Evolutionary conservation across 169 alveolate species (phyloP), one percentile per base, ranked within the genome.

Genomic region (Plasmodium malariae): DNA sequence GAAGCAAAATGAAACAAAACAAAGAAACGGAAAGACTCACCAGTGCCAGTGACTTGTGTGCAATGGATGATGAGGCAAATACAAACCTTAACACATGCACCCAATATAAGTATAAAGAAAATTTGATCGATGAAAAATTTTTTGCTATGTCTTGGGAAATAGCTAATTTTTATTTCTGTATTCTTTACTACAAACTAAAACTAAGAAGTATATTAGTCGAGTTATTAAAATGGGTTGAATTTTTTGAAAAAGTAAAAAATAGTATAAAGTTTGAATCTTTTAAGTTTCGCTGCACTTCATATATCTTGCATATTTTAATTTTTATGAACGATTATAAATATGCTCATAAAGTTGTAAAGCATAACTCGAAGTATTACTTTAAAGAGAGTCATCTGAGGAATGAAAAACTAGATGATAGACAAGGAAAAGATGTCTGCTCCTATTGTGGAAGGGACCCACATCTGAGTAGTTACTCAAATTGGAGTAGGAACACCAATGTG

Each of bases 111-210:
- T n/a, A n/a, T n/a, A n/a, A 28, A 21, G 49, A 43, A 34, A 19
- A 32, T 11, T 73, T n/a, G 4, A 43, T 51, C 2, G 83, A 67
- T 19, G 91, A 49, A 12, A 83, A 83, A 17, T 65, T 67, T 67
- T 17, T 83, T 11, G 51, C 67, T n/a, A 83, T 68, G 43, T 83
- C 85, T 7, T 83, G 91, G 91, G 91, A 83, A 40, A 83, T 83
- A 17, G 91, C 91, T 1, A 83, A 83, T 21, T 83, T 83, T 65
- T 83, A 83, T 37, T 83, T 83, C 55, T 83, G 51, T 55, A 83
- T 83, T 21, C 67, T 83, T 9, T 83, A 83, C 55, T 83, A 65
- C 65, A 83, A 83, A 40, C 30, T 83, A 49, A 85, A 83, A 45
- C 17, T 83, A 45, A 83, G 54, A 57, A 71, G n/a, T 9, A 83